Conservation (phyloP, 495 filamentous ascomycete genomes). For the Aeminium ludgeri region DNA sequence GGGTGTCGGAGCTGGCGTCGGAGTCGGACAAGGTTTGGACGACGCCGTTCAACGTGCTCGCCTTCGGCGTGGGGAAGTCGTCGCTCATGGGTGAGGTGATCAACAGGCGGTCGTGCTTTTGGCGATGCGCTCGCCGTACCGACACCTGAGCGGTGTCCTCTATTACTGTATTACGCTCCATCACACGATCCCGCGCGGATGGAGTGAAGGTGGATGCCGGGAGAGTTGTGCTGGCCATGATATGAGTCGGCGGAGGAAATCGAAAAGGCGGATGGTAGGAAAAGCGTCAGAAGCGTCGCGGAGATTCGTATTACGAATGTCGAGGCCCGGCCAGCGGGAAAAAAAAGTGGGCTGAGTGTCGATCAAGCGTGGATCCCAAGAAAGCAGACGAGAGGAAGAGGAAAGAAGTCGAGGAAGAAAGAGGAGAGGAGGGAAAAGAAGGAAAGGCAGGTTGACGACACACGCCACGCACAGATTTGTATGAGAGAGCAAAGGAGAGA, state of each 20-base stretch:
- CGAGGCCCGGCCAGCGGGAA: neutral
- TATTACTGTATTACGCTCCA: conserved; percentile 18
- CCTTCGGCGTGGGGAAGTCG: conserved; percentile 42
- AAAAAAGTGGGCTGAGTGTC: no score
- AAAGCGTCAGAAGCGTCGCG: no score
- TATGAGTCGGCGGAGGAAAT: no score
- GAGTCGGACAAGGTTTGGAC: conserved; percentile 24
- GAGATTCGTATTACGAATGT: neutral
- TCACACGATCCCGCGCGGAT: conserved; percentile 41
- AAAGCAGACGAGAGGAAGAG: no score
- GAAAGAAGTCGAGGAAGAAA: no score
- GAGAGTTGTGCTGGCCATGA: conserved; percentile 18
- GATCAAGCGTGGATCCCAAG: no score
- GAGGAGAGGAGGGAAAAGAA: no score
- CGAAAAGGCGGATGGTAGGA: no score
- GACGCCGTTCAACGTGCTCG: conserved; percentile 36
- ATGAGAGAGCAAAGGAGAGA: no score
- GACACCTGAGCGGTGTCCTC: conserved; percentile 19
- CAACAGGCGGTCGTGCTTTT: conserved; percentile 4
- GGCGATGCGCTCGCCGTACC: conserved; percentile 7
- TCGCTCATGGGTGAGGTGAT: conserved; percentile 36
- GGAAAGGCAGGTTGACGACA: no score
- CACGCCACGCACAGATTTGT: no score
- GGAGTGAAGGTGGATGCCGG: conserved; percentile 22
- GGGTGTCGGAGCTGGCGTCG: conserved; percentile 25